Evolutionary conservation across 2,329 filamentous ascomycete species (phyloP).

Genomic region (Nannizzia gypsea): DNA sequence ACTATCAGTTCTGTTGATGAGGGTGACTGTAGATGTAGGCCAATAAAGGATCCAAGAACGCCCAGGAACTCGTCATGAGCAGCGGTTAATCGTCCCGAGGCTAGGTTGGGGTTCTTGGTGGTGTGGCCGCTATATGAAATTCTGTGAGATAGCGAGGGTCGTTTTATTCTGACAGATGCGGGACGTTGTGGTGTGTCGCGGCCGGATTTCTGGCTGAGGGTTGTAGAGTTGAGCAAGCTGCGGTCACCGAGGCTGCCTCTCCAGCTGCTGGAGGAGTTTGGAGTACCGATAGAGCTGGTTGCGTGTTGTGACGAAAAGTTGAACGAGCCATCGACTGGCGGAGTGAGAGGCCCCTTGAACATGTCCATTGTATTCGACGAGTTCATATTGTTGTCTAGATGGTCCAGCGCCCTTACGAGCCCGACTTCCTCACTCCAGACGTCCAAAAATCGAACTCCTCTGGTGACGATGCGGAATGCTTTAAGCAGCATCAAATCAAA

Average conservation of each 20-base stretch:
- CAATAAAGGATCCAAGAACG: slow-evolving; percentile 85
- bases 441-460: slow-evolving; percentile 81
- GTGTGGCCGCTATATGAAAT: slow-evolving; percentile 62
- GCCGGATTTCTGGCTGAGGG: slow-evolving; percentile 18
- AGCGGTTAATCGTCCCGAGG: slow-evolving; percentile 67
- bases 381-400: slow-evolving; percentile 23
- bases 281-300: neutral
- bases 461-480: slow-evolving; percentile 86
- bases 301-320: neutral
- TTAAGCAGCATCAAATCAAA: slow-evolving; percentile 89
- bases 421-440: slow-evolving; percentile 55
- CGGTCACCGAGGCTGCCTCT: slow-evolving; percentile 1
- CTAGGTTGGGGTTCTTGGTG: slow-evolving; percentile 57
- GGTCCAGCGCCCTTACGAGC: slow-evolving; percentile 31
- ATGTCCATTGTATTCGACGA: slow-evolving; percentile 12
- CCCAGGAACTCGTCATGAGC: slow-evolving; percentile 84
- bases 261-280: slow-evolving; percentile 2
- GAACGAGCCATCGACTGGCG: slow-evolving; percentile 29
- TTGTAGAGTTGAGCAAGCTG: slow-evolving; percentile 5
- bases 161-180: slow-evolving; percentile 33
- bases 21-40: slow-evolving; percentile 83
- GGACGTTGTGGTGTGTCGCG: slow-evolving; percentile 15
- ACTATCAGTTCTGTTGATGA: slow-evolving; percentile 71
- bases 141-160: slow-evolving; percentile 53
- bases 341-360: slow-evolving; percentile 26